Evolutionary conservation across 225 moss, liverwort and hornwort species (phyloP), one percentile per base, ranked within the genome.

Genomic region (Takakia lepidozioides): DNA sequence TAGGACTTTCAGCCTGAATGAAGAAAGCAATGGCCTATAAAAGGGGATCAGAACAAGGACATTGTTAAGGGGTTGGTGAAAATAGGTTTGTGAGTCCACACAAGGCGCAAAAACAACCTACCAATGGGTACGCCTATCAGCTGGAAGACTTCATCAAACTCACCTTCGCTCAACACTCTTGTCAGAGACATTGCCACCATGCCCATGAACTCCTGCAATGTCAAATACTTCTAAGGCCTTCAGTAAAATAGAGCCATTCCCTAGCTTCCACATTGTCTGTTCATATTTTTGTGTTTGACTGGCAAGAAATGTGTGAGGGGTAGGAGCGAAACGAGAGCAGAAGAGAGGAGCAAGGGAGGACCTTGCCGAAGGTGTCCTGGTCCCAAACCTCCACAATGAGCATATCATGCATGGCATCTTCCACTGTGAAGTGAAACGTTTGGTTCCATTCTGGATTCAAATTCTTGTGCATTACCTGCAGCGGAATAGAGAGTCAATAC

Each of bases 401-500:
- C 70, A 88, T 73, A 27, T 88, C 84, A 48, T 82, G 88, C 24
- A 65, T 58, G 7, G 81, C 88, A 62, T 88, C 78, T 63, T 84
- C 69, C 30, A 88, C 78, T 17, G 64, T 29, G 46, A 88, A 82
- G 41, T 66, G 63, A 45, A 82, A 64, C 1, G 55, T 75, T 60
- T 88, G 85, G 14, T 87, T 58, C 95, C 95, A 95, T 3, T 69
- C 72, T 10, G 95, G 95, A 73, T 77, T 90, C 48, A 87, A 14
- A 58, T 55, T 75, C 52, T 69, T 66, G 38, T 74, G 80, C 22
- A 82, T 42, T 25, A 90, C 68, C 89, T 95, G 66, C 58, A 65
- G 27, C 13, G n/a, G n/a, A n/a, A n/a, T n/a, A n/a, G n/a, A n/a
- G n/a, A n/a, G n/a, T n/a, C n/a, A n/a, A n/a, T n/a, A n/a, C n/a